These are phyloP conservation scores for Piper longum DNA, from an alignment of 164 flowering plant genomes.

Conservation along the genomic window DNA sequence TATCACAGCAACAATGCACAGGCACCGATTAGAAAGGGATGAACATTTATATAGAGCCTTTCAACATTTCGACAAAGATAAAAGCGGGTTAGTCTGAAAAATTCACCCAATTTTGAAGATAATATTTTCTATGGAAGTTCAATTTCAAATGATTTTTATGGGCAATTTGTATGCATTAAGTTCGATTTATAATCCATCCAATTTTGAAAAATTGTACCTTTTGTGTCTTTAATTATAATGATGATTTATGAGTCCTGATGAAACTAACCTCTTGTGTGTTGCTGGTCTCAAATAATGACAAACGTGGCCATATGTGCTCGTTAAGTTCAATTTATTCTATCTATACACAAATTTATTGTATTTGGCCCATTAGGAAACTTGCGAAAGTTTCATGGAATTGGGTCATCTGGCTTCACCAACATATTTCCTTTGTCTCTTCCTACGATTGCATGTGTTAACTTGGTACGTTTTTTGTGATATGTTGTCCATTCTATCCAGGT, in stretches of 20 bases:
- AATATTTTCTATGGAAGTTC: not conserved
- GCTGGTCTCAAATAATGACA: no score
- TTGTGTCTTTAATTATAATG: no score
- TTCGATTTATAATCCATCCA: no score
- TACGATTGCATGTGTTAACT: not conserved
- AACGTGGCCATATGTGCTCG: no score
- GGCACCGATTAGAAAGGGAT: conserved; percentile 56
- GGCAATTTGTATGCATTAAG: not conserved
- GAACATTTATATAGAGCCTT: conserved; percentile 63
- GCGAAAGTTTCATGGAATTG: no score
- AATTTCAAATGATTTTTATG: not conserved
- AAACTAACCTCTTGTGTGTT: no score
- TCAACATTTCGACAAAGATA: conserved; percentile 66
- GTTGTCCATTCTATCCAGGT: conserved; percentile 22
- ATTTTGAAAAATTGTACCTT: not conserved
- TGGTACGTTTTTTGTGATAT: not conserved
- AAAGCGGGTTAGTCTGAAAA: conserved; percentile 57
- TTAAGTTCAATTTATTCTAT: no score
- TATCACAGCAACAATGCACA: conserved; percentile 72
- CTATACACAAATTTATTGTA: no score
- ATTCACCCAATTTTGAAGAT: conserved; percentile 1
- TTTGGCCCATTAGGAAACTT: no score
- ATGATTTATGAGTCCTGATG: no score
- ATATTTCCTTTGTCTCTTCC: not conserved
- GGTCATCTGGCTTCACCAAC: no score